Conservation (phyloP, 371 early-diverging fungal genomes). For the Rhizopus delemar region DNA sequence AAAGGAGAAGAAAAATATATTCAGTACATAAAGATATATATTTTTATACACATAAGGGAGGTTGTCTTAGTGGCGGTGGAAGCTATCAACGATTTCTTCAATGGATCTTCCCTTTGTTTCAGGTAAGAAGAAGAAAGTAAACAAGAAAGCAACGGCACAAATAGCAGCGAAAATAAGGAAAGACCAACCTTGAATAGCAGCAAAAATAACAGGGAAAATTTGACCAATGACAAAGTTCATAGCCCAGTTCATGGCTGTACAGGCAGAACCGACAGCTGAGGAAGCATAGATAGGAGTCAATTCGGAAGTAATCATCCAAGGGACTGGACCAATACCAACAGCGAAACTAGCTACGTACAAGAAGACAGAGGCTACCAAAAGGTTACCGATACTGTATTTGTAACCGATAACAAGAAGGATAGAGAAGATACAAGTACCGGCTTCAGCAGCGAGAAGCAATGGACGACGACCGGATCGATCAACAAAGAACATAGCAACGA, state of each 20-base stretch:
- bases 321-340: conserved; percentile 81
- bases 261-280: conserved; percentile 51
- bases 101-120: conserved; percentile 62
- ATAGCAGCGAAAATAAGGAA: conserved; percentile 67
- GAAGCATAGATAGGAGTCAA: conserved; percentile 66
- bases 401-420: conserved; percentile 63
- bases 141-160: conserved; percentile 25
- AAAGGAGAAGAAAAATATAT: too few species aligned
- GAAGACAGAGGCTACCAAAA: conserved; percentile 70
- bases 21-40: neutral
- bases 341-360: conserved; percentile 79
- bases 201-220: conserved; percentile 63
- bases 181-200: conserved; percentile 60
- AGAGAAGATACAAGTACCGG: conserved; percentile 60
- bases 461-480: conserved; percentile 35
- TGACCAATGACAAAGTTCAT: conserved; percentile 56
- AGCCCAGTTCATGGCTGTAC: conserved; percentile 67
- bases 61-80: neutral
- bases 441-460: conserved; percentile 63
- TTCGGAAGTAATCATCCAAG: conserved; percentile 77
- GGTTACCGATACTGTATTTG: conserved; percentile 37
- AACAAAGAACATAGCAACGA: conserved; percentile 54
- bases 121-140: conserved; percentile 49
- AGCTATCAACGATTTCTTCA: conserved; percentile 50
- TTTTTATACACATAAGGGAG: neutral